These are phyloP conservation scores for Seiridium unicorne DNA, from an alignment of 2,329 filamentous ascomycete genomes.

Conservation along the genomic window DNA sequence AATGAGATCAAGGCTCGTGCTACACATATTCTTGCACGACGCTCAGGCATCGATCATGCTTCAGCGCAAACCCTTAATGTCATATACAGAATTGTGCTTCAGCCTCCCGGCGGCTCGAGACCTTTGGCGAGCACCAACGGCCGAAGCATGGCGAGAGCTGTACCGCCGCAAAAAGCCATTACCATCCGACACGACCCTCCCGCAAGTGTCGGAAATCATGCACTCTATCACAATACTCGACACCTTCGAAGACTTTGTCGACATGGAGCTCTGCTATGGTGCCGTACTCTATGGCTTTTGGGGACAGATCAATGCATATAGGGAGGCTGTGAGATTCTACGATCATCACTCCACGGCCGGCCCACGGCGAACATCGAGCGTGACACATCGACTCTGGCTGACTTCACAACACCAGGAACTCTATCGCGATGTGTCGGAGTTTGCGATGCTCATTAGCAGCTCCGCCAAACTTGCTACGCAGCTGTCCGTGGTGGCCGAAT, in stretches of 20 bases:
- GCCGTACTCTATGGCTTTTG: slow-evolving; percentile 27
- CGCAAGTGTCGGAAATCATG: slow-evolving; percentile 21
- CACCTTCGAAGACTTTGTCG: slow-evolving; percentile 20
- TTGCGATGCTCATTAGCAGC: slow-evolving; percentile 18
- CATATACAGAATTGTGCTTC: slow-evolving; percentile 23
- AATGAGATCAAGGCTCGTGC: slow-evolving; percentile 16
- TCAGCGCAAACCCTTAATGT: slow-evolving; percentile 20
- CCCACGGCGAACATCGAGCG: slow-evolving; percentile 1
- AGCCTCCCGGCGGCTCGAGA: slow-evolving; percentile 22
- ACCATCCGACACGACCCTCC: slow-evolving; percentile 13
- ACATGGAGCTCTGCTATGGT: slow-evolving; percentile 28
- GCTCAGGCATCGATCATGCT: slow-evolving; percentile 21
- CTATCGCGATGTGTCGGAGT: slow-evolving; percentile 25
- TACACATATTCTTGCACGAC: slow-evolving; percentile 24
- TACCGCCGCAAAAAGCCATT: slow-evolving; percentile 20
- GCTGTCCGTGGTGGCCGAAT: slow-evolving; percentile 20
- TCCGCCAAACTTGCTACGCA: slow-evolving; percentile 12
- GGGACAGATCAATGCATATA: slow-evolving; percentile 29
- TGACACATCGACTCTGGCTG: slow-evolving; percentile 24
- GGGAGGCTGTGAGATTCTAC: slow-evolving; percentile 28
- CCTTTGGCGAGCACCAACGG: slow-evolving; percentile 23
- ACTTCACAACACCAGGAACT: slow-evolving; percentile 28
- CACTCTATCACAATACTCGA: slow-evolving; percentile 18
- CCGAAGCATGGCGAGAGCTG: slow-evolving; percentile 21
- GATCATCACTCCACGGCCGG: slow-evolving; percentile 1